Evolutionary conservation across 306 rosid species (phyloP), one percentile per base, ranked within the genome.

Genomic region (Lagenaria siceraria): DNA sequence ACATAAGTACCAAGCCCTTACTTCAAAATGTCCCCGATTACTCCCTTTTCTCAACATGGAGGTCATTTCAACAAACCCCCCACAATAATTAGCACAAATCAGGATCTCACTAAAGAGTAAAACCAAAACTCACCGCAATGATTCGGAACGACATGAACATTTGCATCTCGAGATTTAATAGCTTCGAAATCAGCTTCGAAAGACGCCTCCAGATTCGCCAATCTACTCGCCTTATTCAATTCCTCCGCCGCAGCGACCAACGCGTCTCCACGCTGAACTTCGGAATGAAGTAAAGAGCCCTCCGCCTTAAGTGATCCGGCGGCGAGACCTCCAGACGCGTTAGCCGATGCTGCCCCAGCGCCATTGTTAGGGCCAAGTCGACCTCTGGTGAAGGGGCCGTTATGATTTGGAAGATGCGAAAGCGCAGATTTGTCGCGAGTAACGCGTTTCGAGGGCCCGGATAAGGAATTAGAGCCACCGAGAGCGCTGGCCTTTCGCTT

Each of bases 381-480:
- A 61, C 91, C 97, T 85, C 98, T 80, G n/a, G 98, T 93, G 77
- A 89, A 75, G 49, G 97, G 97, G 10, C 98, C 98, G 85, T 84
- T 90, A 86, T 93, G 98, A 64, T 82, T 87, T 74, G 87, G 87
- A 69, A 78, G 77, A 58, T 87, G 88, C 55, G 85, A 78, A 31
- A 84, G 85, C 25, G 75, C 69, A 59, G 96, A 78, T 82, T 90
- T 93, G 62, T 93, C 96, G 62, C 98, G 96, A 75, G 90, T 81
- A 58, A 80, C 55, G 77, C 98, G 98, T 81, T 93, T 93, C 79
- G 98, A 91, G 21, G 93, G 78, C 3, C 86, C 61, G 21, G 98
- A 88, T 18, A 90, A 88, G 78, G 90, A 84, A 78, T 78, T 84
- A 36, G 88, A 81, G 73, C 79, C 55, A 79, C 80, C 84, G 55